A percentile compares a stretch with the other conserved stretches of the same genome.
phyloP scores from a whole-genome alignment of 768 basidiomycete genomes.

The Leucocoprinus sp. region DNA sequence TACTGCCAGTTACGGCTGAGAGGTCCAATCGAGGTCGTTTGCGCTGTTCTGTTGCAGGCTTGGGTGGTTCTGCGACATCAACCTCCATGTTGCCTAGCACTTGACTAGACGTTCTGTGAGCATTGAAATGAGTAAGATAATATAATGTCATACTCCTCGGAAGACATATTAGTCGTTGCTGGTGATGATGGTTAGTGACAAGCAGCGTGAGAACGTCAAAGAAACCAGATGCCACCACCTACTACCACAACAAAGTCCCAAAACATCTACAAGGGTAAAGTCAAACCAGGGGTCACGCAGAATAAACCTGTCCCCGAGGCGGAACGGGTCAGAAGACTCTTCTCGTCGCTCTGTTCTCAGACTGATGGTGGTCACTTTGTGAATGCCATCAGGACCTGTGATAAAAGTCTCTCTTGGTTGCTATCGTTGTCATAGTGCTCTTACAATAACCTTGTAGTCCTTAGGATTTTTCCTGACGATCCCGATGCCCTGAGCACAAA shows the following conservation, averaged over 20 bases:
- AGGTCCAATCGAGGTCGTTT: slow-evolving; percentile 73
- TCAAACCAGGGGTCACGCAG: slow-evolving; percentile 15
- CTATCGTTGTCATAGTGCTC: slow-evolving; percentile 6
- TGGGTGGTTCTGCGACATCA: slow-evolving; percentile 24
- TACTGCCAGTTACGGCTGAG: slow-evolving; percentile 28
- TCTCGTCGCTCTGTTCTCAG: slow-evolving; percentile 76
- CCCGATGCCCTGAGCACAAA: slow-evolving; percentile 74
- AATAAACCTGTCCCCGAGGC: slow-evolving; percentile 25
- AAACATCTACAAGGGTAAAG: slow-evolving; percentile 10
- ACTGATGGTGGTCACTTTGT: slow-evolving; percentile 83
- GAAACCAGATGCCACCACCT: slow-evolving; percentile 4
- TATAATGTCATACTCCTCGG: slow-evolving; percentile 39
- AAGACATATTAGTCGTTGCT: slow-evolving; percentile 31
- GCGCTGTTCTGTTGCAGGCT: slow-evolving; percentile 42
- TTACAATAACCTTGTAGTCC: slow-evolving; percentile 37
- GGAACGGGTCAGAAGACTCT: slow-evolving; percentile 49
- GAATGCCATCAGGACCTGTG: slow-evolving; percentile 86
- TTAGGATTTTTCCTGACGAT: slow-evolving; percentile 58
- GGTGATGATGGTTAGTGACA: slow-evolving; percentile 18
- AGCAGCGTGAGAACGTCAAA: slow-evolving; percentile 27
- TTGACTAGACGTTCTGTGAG: slow-evolving; percentile 19
- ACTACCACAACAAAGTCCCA: slow-evolving; percentile 13
- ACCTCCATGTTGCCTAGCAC: slow-evolving; percentile 18
- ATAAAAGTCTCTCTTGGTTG: slow-evolving; percentile 58
- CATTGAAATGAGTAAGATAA: not conserved